Evolutionary conservation across 345 rosid genomes (phyloP).

Genomic region (Citrus hindsii): DNA sequence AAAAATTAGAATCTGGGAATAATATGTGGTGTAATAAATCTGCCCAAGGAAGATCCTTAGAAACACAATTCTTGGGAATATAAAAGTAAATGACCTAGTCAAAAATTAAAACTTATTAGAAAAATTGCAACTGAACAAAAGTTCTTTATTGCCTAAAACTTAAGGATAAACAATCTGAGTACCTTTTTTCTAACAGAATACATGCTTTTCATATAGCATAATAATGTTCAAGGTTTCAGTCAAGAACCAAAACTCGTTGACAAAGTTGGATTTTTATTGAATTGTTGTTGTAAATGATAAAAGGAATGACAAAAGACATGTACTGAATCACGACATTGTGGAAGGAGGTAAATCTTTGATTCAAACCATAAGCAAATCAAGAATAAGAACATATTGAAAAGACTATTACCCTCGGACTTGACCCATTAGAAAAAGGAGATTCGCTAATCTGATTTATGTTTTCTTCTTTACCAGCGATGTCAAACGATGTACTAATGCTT

Average conservation of each 20-base stretch:
- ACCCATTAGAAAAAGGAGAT: slow-evolving; percentile 36
- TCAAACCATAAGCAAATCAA: not conserved
- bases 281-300: not conserved
- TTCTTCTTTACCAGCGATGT: slow-evolving; percentile 33
- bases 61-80: not conserved
- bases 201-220: not conserved
- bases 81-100: not conserved
- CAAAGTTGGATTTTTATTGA: not conserved
- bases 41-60: slow-evolving; percentile 73
- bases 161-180: not conserved
- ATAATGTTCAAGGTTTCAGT: not conserved
- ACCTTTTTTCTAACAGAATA: not conserved
- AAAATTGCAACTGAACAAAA: not conserved
- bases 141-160: not conserved
- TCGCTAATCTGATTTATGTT: not conserved
- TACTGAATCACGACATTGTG: not conserved
- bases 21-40: slow-evolving; percentile 71
- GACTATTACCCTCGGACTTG: slow-evolving; percentile 45
- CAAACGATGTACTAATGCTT: slow-evolving; percentile 48
- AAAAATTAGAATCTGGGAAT: slow-evolving; percentile 61
- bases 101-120: not conserved
- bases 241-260: not conserved
- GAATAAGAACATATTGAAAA: not conserved
- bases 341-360: not conserved
- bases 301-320: not conserved